Percentiles rank a stretch among this genome's conserved stretches.
Conservation (phyloP, 805 yeast genomes). For the Zygosaccharomyces siamensis region DNA sequence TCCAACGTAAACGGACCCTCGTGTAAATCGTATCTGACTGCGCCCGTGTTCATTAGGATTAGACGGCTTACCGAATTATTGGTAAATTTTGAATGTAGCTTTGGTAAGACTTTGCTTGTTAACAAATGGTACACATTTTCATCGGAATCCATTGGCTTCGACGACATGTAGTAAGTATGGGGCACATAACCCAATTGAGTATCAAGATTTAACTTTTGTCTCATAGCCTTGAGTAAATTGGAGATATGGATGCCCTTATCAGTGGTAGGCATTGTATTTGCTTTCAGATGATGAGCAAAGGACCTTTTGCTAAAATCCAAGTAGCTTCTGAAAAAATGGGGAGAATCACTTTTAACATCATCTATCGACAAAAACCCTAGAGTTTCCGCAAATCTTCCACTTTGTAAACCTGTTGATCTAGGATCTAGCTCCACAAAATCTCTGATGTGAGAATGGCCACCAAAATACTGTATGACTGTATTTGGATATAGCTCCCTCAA, state of each 20-base stretch:
- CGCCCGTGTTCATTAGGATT: slow-evolving; percentile 77
- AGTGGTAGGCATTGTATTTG: slow-evolving; percentile 44
- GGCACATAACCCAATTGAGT: slow-evolving; percentile 62
- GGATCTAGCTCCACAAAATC: slow-evolving; percentile 71
- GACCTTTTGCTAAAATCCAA: slow-evolving; percentile 77
- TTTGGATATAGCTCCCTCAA: slow-evolving; percentile 59
- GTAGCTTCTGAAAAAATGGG: slow-evolving; percentile 55
- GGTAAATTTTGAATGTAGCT: slow-evolving; percentile 22
- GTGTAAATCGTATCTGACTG: slow-evolving; percentile 79
- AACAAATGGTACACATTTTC: slow-evolving; percentile 57
- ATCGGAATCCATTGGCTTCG: slow-evolving; percentile 57
- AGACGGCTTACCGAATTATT: slow-evolving; percentile 40
- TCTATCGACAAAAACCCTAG: slow-evolving; percentile 77
- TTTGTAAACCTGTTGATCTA: slow-evolving; percentile 72
- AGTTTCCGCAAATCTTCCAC: slow-evolving; percentile 91
- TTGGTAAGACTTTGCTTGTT: slow-evolving; percentile 51
- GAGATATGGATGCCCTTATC: slow-evolving; percentile 48
- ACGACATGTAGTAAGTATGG: slow-evolving; percentile 57
- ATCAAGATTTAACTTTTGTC: slow-evolving; percentile 50
- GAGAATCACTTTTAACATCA: slow-evolving; percentile 22
- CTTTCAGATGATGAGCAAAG: slow-evolving; percentile 51
- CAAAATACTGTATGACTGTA: slow-evolving; percentile 74
- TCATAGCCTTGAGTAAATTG: slow-evolving; percentile 38
- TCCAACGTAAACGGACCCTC: slow-evolving; percentile 80
- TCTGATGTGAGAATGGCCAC: slow-evolving; percentile 91